These are phyloP conservation scores for Trifolium repens DNA, from an alignment of 306 rosid genomes.

Conservation along the genomic window DNA sequence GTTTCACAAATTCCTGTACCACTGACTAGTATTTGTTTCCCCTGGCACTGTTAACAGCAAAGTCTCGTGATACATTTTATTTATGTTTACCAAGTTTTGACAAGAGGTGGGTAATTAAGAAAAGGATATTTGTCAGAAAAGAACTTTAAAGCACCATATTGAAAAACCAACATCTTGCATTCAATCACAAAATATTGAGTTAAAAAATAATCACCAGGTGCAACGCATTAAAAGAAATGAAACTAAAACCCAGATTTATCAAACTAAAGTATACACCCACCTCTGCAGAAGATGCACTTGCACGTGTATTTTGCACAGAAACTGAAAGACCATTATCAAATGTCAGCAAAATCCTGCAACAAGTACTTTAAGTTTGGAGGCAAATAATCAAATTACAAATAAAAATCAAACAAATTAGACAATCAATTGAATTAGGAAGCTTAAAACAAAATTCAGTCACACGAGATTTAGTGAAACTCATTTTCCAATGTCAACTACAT, in stretches of 20 bases:
- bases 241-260: conserved; percentile 12
- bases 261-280: conserved; percentile 45
- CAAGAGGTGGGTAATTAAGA: background rate
- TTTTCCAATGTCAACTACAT: background rate
- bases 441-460: conserved; percentile 11
- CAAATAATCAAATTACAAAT: conserved; percentile 26
- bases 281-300: conserved; percentile 60
- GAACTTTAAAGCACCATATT: conserved; percentile 12
- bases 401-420: background rate
- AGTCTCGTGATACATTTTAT: background rate
- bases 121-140: conserved; percentile 3
- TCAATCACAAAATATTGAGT: conserved; percentile 9
- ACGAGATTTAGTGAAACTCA: background rate
- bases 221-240: background rate
- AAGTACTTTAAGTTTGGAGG: background rate
- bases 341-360: conserved; percentile 41
- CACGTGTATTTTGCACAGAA: conserved; percentile 70
- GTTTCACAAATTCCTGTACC: conserved; percentile 2
- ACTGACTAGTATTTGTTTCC: conserved; percentile 12
- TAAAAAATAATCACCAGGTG: conserved; percentile 3
- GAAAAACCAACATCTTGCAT: background rate
- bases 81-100: conserved; percentile 10
- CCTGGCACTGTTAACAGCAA: conserved; percentile 7
- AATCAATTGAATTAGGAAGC: background rate
- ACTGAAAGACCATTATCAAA: conserved; percentile 54